phyloP scores from a whole-genome alignment of 768 basidiomycete genomes.

The Lyophyllum shimeji region DNA sequence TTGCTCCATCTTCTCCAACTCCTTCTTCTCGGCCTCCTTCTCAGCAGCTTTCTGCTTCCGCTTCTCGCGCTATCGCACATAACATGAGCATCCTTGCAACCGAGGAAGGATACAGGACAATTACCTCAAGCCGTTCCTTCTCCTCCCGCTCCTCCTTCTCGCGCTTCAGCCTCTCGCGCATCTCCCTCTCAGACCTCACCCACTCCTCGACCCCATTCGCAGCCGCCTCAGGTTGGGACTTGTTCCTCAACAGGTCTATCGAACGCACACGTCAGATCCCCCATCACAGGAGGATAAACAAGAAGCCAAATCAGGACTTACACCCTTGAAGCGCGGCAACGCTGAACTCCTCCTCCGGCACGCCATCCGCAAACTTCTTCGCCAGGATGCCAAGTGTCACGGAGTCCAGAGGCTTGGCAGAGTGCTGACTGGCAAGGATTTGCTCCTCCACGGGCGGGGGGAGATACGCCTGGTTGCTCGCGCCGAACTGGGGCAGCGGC shows the following conservation, averaged over 20 bases:
- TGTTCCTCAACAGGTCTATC: conserved; percentile 79
- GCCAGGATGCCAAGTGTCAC: conserved; percentile 67
- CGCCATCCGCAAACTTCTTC: conserved; percentile 73
- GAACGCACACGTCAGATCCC: conserved; percentile 11
- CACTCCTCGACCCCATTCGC: conserved; percentile 66
- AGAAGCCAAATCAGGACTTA: conserved; percentile 42
- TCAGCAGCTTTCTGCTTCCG: conserved; percentile 53
- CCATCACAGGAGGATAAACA: not conserved
- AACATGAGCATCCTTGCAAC: conserved; percentile 1
- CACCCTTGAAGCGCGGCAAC: conserved; percentile 91
- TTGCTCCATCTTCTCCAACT: conserved; percentile 63
- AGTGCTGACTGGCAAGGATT: conserved; percentile 56
- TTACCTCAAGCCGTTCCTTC: conserved; percentile 66
- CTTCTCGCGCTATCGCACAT: conserved; percentile 39
- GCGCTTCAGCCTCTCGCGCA: conserved; percentile 68
- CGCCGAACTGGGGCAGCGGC: conserved; percentile 45
- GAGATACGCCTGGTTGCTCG: conserved; percentile 57
- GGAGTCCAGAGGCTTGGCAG: conserved; percentile 64
- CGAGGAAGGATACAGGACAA: conserved; percentile 25
- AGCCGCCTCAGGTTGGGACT: conserved; percentile 77
- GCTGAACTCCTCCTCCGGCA: conserved; percentile 86
- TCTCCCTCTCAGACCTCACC: conserved; percentile 74
- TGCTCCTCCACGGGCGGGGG: conserved; percentile 66
- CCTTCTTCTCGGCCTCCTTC: conserved; percentile 60
- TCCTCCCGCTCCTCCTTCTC: conserved; percentile 74